These are phyloP conservation scores for Hordeum pubiflorum DNA, from an alignment of 202 grass and related monocot genomes.

Conservation along the genomic window DNA sequence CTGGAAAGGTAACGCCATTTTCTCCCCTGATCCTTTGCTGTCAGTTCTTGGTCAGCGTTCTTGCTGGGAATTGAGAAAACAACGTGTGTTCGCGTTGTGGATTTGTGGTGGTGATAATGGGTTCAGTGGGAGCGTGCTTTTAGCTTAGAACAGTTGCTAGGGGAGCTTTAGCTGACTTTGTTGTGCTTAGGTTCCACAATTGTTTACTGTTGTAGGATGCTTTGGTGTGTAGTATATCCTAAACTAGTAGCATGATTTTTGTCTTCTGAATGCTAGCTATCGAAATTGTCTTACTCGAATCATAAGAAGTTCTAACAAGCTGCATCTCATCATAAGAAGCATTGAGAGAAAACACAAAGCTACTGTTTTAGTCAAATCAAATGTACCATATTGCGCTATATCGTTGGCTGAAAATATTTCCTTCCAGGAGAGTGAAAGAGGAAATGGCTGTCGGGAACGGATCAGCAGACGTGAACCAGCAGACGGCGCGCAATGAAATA, in stretches of 20 bases:
- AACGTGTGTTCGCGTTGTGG: not conserved
- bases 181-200: not conserved
- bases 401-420: not conserved
- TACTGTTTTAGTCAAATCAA: not conserved
- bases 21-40: not conserved
- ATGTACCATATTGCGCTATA: not conserved
- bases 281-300: not conserved
- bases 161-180: not conserved
- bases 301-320: not conserved
- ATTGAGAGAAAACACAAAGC: not conserved
- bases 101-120: not conserved
- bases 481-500: slow-evolving; percentile 13
- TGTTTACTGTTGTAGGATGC: not conserved
- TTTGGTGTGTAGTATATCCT: not conserved
- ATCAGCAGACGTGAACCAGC: slow-evolving; percentile 2
- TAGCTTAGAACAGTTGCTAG: not conserved
- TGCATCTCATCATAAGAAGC: not conserved
- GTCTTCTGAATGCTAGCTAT: not conserved
- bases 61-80: not conserved
- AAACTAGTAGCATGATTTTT: not conserved
- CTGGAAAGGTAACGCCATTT: slow-evolving; percentile 10
- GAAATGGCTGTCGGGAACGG: slow-evolving; percentile 19
- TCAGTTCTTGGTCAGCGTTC: slow-evolving; percentile 7
- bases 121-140: not conserved
- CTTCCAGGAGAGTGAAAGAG: not conserved